Base-by-base conservation (phyloP, 805 yeast species). In the Hagleromyces aurorensis region DNA sequence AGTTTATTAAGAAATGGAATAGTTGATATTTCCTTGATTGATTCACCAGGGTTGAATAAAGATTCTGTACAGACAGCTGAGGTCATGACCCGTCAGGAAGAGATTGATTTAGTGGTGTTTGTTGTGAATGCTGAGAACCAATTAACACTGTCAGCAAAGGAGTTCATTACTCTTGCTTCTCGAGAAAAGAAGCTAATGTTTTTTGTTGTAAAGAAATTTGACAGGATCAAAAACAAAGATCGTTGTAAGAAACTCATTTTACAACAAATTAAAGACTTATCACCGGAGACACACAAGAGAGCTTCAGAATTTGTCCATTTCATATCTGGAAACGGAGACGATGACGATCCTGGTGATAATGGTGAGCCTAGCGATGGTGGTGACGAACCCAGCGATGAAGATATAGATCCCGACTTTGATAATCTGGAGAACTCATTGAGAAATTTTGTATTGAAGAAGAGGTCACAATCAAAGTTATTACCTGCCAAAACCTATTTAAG, bases 71-170 rank as follows among this genome's bases (percentile, higher is more conserved):
- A 85, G 53, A 91, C 99, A 0, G 83, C 95, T 2, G 94, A 89
- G 50, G 86, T 91, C 1, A 87, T 89, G 53, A 80, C 96, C 2
- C 73, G 96, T 37, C 97, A 91, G 61, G 97, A 91, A 49, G 98
- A 91, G 50, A 91, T 91, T 38, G 99, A 91, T 54, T 66, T 91
- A 41, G 95, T 91, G 3, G 89, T 91, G 1, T 93, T 91, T 62
- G 97, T 93, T 2, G 95, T 91, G 3, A 83, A 80, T 54, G 94
- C 98, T 0, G 97, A 87, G 49, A 93, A 91, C 48, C 96, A 91
- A 51, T 81, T 91, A 52, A 91, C 99, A 0, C 63, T 86, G 34
- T 82, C 94, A 0, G 97, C 96, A 0, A 79, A 84, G 43, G 99
- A 91, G 49, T 93, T 91, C 50, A 84, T 91, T 30, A 67, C 89